Evolutionary conservation across 257 asterid species (phyloP).

Genomic region (Ocimum tenuiflorum): DNA sequence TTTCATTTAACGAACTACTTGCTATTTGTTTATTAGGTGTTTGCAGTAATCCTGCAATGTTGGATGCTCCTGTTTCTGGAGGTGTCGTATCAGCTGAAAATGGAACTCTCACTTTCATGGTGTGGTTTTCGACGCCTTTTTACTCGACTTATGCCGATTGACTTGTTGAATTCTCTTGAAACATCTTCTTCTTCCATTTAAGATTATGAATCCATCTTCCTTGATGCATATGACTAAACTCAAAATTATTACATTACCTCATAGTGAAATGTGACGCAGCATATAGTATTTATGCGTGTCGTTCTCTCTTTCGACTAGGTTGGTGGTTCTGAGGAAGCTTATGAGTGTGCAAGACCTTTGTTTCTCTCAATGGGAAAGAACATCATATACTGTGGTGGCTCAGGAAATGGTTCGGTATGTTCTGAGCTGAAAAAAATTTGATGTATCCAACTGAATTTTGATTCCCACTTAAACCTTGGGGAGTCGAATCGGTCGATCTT

Average conservation of each 20-base stretch:
- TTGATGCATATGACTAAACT: neutral
- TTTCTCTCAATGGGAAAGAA: conserved; percentile 86
- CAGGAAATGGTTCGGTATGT: conserved; percentile 95
- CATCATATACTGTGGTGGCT: conserved; percentile 84
- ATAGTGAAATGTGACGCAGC: neutral
- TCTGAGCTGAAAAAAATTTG: neutral
- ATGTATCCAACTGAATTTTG: too few species aligned
- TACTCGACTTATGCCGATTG: neutral
- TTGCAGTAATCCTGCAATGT: conserved; percentile 50
- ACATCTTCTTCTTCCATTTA: neutral
- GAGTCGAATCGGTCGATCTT: neutral
- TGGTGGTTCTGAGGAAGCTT: conserved; percentile 87
- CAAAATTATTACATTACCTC: too few species aligned
- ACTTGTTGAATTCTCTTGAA: neutral
- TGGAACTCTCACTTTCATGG: conserved; percentile 97
- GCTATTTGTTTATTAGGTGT: conserved; percentile 31
- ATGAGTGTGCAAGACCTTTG: conserved; percentile 57
- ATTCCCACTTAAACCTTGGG: neutral
- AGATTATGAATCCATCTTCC: neutral
- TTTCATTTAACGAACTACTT: neutral
- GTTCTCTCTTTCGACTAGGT: conserved; percentile 34
- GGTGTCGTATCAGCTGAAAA: conserved; percentile 83
- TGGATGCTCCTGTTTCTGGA: conserved; percentile 99
- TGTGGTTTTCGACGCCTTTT: conserved; percentile 18
- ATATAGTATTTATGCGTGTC: neutral